Conservation (phyloP, 192 early-diverging fungal genomes). For the Coemansia sp. region DNA sequence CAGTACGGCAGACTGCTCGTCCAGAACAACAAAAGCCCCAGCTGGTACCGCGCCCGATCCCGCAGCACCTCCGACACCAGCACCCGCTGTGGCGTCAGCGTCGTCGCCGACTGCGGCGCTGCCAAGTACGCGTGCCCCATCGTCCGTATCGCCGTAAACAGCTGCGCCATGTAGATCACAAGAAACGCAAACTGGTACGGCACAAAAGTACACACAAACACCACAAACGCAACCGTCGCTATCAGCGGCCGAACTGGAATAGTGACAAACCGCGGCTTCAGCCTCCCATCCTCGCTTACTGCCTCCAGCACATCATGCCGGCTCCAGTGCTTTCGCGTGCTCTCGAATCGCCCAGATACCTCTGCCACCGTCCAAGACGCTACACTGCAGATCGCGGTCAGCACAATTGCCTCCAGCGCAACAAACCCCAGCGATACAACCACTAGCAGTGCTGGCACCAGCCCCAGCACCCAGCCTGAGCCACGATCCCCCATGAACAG, state of each 20-base stretch:
- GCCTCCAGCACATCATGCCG: conserved; percentile 4
- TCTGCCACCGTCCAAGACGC: conserved; percentile 7
- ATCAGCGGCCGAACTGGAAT: conserved; percentile 16
- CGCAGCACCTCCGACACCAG: conserved; percentile 6
- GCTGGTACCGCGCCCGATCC: conserved; percentile 61
- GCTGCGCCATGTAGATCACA: conserved; percentile 59
- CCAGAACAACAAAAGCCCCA: conserved; percentile 67
- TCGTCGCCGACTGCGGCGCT: conserved; percentile 18
- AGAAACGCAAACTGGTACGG: conserved; percentile 80
- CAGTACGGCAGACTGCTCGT: conserved; percentile 72
- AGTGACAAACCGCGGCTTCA: neutral
- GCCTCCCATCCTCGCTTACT: conserved; percentile 3
- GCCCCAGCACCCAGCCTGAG: conserved; percentile 15
- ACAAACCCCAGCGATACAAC: conserved; percentile 45
- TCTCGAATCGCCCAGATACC: neutral
- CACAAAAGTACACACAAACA: conserved; percentile 60
- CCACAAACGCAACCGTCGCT: conserved; percentile 45
- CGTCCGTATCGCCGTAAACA: conserved; percentile 54
- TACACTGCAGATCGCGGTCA: conserved; percentile 16
- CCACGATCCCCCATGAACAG: conserved; percentile 53
- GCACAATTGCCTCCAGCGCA: conserved; percentile 22
- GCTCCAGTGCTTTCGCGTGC: conserved; percentile 6
- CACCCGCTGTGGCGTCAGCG: conserved; percentile 12
- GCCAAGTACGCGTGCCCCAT: conserved; percentile 32
- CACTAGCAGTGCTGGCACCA: conserved; percentile 30